These are phyloP conservation scores for Escovopsis sp. DNA, from an alignment of 2,329 filamentous ascomycete genomes.

Conservation along the genomic window DNA sequence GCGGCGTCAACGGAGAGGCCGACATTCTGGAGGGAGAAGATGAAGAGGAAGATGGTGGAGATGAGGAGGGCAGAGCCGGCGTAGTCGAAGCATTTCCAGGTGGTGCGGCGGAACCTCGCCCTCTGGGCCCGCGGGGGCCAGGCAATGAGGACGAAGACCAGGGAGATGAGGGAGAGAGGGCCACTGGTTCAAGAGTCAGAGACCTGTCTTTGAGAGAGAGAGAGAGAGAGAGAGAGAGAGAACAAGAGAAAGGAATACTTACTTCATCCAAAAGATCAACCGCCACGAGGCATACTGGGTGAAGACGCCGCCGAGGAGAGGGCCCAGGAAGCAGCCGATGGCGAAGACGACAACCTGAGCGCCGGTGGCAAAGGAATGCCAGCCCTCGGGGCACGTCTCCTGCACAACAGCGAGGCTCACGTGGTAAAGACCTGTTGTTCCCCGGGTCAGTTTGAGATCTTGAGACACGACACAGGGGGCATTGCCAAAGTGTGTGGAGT, in stretches of 20 bases:
- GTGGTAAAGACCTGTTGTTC: neutral
- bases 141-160: neutral
- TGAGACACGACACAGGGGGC: no score
- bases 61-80: slow-evolving; percentile 37
- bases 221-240: neutral
- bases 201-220: no score
- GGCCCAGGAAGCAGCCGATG: neutral
- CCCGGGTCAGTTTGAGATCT: no score
- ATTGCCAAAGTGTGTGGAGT: no score
- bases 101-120: slow-evolving; percentile 11
- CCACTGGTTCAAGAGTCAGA: neutral
- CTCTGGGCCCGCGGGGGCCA: neutral
- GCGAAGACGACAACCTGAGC: neutral
- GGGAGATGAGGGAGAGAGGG: neutral
- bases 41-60: slow-evolving; percentile 36
- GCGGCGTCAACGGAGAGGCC: slow-evolving; percentile 16
- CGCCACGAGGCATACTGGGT: neutral
- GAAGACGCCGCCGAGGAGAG: neutral
- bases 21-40: slow-evolving; percentile 42
- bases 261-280: neutral
- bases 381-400: neutral
- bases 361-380: neutral
- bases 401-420: neutral
- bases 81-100: slow-evolving; percentile 37
- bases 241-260: neutral